Evolutionary conservation across 441 rosid genomes (phyloP).

Genomic region (Populus hybrid): DNA sequence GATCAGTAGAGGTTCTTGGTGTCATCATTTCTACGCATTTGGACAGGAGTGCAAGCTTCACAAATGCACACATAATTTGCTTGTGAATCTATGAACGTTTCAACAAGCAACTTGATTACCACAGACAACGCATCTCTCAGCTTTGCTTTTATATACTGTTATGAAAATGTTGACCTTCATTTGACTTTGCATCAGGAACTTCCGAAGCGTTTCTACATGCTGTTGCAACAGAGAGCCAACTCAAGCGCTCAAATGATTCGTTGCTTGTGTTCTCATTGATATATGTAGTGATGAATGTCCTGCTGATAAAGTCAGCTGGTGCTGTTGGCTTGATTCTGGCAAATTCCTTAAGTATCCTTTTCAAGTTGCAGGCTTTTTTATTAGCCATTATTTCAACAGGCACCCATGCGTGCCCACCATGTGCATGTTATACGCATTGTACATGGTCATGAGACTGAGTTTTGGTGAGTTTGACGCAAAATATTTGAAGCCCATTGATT

Average conservation of each 20-base stretch:
- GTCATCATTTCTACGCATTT: not conserved
- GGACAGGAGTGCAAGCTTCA: not conserved
- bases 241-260: slow-evolving; percentile 72
- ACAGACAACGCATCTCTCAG: not conserved
- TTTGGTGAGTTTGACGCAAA: not conserved
- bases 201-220: slow-evolving; percentile 96
- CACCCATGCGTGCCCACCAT: not conserved
- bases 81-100: not conserved
- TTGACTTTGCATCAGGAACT: slow-evolving; percentile 59
- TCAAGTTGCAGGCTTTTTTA: not conserved
- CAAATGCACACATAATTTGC: not conserved
- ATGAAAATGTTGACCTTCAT: slow-evolving; percentile 12
- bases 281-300: slow-evolving; percentile 53
- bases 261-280: slow-evolving; percentile 71
- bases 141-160: not conserved
- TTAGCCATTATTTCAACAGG: not conserved
- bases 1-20: not conserved
- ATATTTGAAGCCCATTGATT: slow-evolving; percentile 6
- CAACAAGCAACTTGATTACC: not conserved
- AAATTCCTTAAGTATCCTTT: slow-evolving; percentile 85
- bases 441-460: not conserved
- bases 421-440: slow-evolving; percentile 1
- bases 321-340: slow-evolving; percentile 89
- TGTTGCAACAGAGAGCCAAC: slow-evolving; percentile 75
- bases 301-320: slow-evolving; percentile 68